These are phyloP conservation scores for Dictyostelium intermedium DNA, from an alignment of 78 protist genomes.

Conservation along the genomic window DNA sequence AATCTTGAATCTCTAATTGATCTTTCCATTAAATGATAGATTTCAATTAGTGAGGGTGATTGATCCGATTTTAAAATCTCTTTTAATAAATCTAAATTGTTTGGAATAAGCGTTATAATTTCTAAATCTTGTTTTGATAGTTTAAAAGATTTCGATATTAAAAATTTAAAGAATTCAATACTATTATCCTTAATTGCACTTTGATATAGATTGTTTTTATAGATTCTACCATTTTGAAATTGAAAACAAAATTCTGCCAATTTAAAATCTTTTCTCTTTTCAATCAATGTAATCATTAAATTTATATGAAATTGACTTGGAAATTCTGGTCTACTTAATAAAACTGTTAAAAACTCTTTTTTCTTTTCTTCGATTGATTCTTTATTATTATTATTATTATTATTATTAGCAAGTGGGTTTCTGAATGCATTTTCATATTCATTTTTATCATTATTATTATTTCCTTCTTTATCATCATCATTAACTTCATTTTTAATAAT, in stretches of 20 bases:
- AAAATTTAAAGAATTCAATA: background rate
- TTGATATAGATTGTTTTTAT: background rate
- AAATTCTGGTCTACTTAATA: background rate
- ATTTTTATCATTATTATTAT: no score
- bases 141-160: background rate
- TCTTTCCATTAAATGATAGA: background rate
- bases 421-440: no score
- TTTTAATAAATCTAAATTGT: background rate
- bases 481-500: no score
- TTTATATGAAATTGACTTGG: background rate
- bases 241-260: background rate
- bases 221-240: background rate
- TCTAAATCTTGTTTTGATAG: background rate
- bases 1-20: background rate
- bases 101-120: background rate
- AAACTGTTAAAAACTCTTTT: background rate
- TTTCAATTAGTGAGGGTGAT: background rate
- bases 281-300: background rate
- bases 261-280: slow-evolving; percentile 8
- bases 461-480: background rate
- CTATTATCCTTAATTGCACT: background rate
- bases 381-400: no score
- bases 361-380: background rate
- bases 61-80: background rate
- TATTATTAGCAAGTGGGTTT: no score